Base-by-base conservation (phyloP, 345 rosid genomes). In the Salix purpurea region DNA sequence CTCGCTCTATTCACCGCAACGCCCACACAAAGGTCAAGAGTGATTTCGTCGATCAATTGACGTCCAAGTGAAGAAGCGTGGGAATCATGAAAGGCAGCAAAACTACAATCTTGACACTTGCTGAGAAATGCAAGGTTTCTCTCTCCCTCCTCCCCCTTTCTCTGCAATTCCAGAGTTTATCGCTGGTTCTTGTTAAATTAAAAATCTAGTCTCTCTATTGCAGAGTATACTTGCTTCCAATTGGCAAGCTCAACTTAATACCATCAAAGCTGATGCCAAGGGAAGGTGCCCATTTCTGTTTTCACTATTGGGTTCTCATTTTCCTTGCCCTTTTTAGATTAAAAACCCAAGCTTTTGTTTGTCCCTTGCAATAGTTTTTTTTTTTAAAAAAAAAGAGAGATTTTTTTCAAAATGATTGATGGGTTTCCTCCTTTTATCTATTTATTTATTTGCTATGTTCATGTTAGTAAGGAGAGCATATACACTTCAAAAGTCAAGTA, bases 401-500 rank as follows among this genome's bases (percentile, higher is more conserved):
- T 26, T 26, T 12, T 48, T 11, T 7, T 50, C 26, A 23, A 18
- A 6, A 30, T 44, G 56, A 28, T 46, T 75, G 28, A 23, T 66
- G 37, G 30, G 54, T 36, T 46, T 68, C 40, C 23, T 76, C 26
- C n/a, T 52, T 68, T 28, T 62, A 42, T 48, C 24, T 54, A 36
- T 32, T 56, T 64, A 8, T 44, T 46, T 66, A 8, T 40, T 73
- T 73, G 18, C 34, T 54, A 23, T 77, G 39, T 28, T 70, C 74
- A 30, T 82, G 60, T 76, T 80, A 90, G 97, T 88, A 88, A 87
- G 83, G 87, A 76, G 76, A 88, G 79, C 36, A 74, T 94, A 65
- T 85, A 88, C 84, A 86, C 90, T 79, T 91, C 98, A 37, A 94
- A 94, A 84, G 90, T 91, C 30, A 91, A 88, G 86, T 92, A 94